These are phyloP conservation scores for Bruguiera sexangula DNA, from an alignment of 345 rosid genomes.

Conservation along the genomic window DNA sequence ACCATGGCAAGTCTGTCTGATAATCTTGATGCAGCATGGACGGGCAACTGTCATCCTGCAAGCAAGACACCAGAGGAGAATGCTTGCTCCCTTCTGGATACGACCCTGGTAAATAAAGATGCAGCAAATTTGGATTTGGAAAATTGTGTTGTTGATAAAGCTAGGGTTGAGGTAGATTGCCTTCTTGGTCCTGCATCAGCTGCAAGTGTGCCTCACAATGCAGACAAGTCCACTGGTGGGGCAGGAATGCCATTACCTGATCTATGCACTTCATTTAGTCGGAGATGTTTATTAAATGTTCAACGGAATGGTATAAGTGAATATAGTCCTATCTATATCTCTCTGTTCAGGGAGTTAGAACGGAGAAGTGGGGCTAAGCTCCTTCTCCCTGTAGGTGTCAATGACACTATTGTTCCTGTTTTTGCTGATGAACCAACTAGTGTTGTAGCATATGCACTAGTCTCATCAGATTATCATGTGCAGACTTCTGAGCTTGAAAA, in stretches of 20 bases:
- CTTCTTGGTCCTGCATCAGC: constrained; percentile 21
- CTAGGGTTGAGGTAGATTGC: constrained; percentile 10
- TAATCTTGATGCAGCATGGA: constrained; percentile 2
- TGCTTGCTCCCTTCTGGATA: constrained; percentile 30
- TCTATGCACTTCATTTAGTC: constrained; percentile 42
- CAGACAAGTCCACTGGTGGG: constrained; percentile 22
- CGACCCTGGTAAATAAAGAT: constrained; percentile 21
- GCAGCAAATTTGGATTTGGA: constrained; percentile 21
- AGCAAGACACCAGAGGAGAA: constrained; percentile 30
- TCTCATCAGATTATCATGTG: constrained; percentile 34
- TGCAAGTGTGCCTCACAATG: constrained; percentile 23
- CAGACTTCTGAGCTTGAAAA: constrained; percentile 65
- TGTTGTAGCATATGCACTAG: constrained; percentile 25
- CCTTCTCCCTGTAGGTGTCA: constrained; percentile 22
- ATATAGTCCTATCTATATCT: constrained; percentile 17
- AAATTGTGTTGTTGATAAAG: constrained; percentile 16
- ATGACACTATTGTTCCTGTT: constrained; percentile 25
- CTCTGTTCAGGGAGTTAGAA: constrained; percentile 17
- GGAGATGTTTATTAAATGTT: constrained; percentile 34
- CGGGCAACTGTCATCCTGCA: constrained; percentile 17
- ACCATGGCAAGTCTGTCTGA: constrained; percentile 20
- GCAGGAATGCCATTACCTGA: constrained; percentile 42
- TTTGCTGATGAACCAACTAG: constrained; percentile 32
- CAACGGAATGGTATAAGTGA: constrained; percentile 54
- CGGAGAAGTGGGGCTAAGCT: constrained; percentile 13